These are phyloP conservation scores for Heliamphora ciliata DNA, from an alignment of 179 eudicot genomes.

Conservation along the genomic window DNA sequence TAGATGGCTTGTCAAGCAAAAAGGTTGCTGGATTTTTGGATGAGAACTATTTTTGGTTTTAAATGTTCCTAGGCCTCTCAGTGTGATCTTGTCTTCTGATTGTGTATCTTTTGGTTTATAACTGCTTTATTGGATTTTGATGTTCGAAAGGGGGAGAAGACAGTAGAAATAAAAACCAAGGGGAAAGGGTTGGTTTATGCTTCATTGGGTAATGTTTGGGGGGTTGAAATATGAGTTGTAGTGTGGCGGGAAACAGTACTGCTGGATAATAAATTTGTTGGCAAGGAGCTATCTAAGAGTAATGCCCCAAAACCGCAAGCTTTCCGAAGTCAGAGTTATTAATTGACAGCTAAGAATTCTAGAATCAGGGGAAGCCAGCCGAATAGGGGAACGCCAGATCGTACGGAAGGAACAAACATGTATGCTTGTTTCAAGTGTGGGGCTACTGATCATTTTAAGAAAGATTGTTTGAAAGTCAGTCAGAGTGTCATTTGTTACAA, in stretches of 20 bases:
- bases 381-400: too few species aligned
- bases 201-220: not conserved
- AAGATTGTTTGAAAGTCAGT: too few species aligned
- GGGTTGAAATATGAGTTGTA: not conserved
- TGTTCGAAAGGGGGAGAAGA: not conserved
- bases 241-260: not conserved
- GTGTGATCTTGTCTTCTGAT: not conserved
- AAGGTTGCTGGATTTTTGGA: not conserved
- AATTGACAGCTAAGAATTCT: too few species aligned
- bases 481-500: too few species aligned
- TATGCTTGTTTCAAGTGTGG: too few species aligned
- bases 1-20: not conserved
- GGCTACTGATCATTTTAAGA: too few species aligned
- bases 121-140: not conserved
- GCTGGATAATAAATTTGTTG: not conserved
- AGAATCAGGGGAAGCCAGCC: too few species aligned
- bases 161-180: not conserved
- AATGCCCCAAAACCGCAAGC: too few species aligned
- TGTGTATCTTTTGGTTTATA: not conserved
- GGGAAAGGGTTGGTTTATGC: not conserved
- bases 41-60: not conserved
- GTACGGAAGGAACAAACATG: too few species aligned
- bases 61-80: conserved; percentile 5
- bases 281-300: too few species aligned
- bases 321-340: too few species aligned